phyloP scores from a whole-genome alignment of 208 protist genomes.

The Novymonas esmeraldas region DNA sequence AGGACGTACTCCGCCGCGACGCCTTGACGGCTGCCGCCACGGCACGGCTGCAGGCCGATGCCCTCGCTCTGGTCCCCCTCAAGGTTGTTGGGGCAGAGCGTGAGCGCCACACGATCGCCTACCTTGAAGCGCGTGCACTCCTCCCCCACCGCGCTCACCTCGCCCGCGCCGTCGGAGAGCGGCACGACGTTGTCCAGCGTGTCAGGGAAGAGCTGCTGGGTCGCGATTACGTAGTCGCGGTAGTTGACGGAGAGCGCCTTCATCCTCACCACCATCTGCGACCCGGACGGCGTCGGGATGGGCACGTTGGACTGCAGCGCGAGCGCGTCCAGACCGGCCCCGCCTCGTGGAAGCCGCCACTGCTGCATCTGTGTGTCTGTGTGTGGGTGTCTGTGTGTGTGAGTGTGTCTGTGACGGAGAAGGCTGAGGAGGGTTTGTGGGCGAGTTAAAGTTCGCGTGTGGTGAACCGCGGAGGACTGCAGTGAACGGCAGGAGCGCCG shows the following conservation, averaged over 20 bases:
- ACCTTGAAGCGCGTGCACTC: constrained; percentile 19
- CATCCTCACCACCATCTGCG: too few species aligned
- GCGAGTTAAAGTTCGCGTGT: too few species aligned
- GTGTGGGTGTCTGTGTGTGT: too few species aligned
- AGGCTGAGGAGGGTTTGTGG: too few species aligned
- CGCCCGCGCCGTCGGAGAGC: constrained; percentile 31
- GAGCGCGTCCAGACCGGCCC: too few species aligned
- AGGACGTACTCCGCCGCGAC: constrained; percentile 35
- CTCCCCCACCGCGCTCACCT: constrained; percentile 21
- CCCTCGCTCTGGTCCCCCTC: constrained; percentile 31
- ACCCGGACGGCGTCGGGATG: too few species aligned
- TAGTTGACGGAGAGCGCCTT: constrained; percentile 36
- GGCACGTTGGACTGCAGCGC: too few species aligned
- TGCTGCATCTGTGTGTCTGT: too few species aligned
- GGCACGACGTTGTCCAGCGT: constrained; percentile 26
- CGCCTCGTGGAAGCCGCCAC: too few species aligned
- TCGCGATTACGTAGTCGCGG: constrained; percentile 30
- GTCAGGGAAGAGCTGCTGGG: constrained; percentile 7
- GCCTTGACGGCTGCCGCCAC: constrained; percentile 28
- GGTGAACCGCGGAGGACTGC: too few species aligned
- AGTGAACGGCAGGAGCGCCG: too few species aligned
- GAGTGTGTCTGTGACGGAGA: too few species aligned
- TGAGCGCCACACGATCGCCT: constrained; percentile 34
- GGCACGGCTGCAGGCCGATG: constrained; percentile 23
- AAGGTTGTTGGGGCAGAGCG: constrained; percentile 14